Conservation (phyloP, 2,329 filamentous ascomycete species). For the Trichophyton mentagrophytes region DNA sequence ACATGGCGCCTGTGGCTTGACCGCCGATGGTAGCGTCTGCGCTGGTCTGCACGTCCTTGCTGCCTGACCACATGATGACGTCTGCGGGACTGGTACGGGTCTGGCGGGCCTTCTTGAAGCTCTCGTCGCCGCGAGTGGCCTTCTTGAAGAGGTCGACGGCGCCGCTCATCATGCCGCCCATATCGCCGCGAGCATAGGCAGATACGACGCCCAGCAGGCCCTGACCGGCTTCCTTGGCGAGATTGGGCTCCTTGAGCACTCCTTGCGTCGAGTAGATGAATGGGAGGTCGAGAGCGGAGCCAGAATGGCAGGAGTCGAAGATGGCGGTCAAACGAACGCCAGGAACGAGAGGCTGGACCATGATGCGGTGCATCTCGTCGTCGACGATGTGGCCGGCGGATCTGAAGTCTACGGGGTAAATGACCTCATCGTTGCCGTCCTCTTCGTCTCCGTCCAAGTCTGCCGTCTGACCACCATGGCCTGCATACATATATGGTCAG, state of each 20-base stretch:
- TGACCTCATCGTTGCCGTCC: slow-evolving; percentile 65
- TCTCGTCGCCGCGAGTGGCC: slow-evolving; percentile 64
- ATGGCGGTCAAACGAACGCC: slow-evolving; percentile 67
- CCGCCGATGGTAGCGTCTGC: slow-evolving; percentile 80
- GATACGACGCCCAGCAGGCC: slow-evolving; percentile 55
- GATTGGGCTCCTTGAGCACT: slow-evolving; percentile 56
- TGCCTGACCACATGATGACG: slow-evolving; percentile 95
- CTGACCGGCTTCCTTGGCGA: slow-evolving; percentile 55
- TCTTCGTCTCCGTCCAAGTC: slow-evolving; percentile 65
- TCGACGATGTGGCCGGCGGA: slow-evolving; percentile 61
- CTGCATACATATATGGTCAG: slow-evolving; percentile 27
- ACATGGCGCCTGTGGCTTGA: slow-evolving; percentile 94
- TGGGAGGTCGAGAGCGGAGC: slow-evolving; percentile 52
- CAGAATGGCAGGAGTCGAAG: slow-evolving; percentile 57
- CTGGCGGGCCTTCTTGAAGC: slow-evolving; percentile 64
- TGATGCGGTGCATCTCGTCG: slow-evolving; percentile 63
- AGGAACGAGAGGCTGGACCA: slow-evolving; percentile 62
- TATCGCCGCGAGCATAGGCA: slow-evolving; percentile 70
- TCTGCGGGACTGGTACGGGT: slow-evolving; percentile 92
- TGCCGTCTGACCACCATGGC: slow-evolving; percentile 63
- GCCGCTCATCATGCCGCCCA: slow-evolving; percentile 65
- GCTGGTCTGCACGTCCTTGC: slow-evolving; percentile 90
- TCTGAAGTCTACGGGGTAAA: slow-evolving; percentile 64
- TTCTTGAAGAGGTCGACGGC: slow-evolving; percentile 82
- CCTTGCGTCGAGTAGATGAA: slow-evolving; percentile 56